These are phyloP conservation scores for Ilyonectria mors-panacis DNA, from an alignment of 2,329 filamentous ascomycete genomes.

Conservation along the genomic window DNA sequence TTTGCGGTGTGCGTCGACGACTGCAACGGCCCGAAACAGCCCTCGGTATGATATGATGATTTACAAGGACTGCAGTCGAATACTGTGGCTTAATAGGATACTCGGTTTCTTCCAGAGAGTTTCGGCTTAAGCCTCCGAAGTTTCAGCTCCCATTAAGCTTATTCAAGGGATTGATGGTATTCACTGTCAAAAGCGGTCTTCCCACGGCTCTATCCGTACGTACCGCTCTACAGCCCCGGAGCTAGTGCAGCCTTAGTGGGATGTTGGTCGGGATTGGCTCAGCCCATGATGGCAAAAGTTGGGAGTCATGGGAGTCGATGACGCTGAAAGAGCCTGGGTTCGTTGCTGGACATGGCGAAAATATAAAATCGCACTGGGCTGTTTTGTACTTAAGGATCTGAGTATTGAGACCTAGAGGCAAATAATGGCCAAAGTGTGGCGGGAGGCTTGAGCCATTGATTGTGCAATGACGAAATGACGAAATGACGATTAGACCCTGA, in stretches of 20 bases:
- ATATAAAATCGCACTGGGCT: neutral
- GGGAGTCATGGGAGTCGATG: slow-evolving; percentile 6
- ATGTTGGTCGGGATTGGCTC: slow-evolving; percentile 15
- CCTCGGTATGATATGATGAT: too few species aligned
- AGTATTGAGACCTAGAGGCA: too few species aligned
- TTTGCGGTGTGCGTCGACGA: too few species aligned
- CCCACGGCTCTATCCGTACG: neutral
- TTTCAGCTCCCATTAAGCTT: too few species aligned
- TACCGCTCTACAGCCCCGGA: neutral
- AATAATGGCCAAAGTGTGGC: neutral
- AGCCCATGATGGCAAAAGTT: slow-evolving; percentile 7
- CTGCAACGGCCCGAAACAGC: too few species aligned
- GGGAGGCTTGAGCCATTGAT: slow-evolving; percentile 15
- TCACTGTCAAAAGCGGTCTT: too few species aligned
- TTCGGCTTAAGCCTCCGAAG: slow-evolving; percentile 6
- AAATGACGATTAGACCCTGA: slow-evolving; percentile 18
- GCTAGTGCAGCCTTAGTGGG: slow-evolving; percentile 16
- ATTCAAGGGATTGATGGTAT: too few species aligned
- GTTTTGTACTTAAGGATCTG: neutral
- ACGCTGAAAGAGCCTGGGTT: neutral
- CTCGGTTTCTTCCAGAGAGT: too few species aligned
- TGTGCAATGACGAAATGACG: slow-evolving; percentile 37
- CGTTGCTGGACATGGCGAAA: neutral
- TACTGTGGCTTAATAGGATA: too few species aligned
- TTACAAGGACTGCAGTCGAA: too few species aligned